Evolutionary conservation across 1,139 yeast genomes (phyloP).

Genomic region (Debaryomyces subglobosus): DNA sequence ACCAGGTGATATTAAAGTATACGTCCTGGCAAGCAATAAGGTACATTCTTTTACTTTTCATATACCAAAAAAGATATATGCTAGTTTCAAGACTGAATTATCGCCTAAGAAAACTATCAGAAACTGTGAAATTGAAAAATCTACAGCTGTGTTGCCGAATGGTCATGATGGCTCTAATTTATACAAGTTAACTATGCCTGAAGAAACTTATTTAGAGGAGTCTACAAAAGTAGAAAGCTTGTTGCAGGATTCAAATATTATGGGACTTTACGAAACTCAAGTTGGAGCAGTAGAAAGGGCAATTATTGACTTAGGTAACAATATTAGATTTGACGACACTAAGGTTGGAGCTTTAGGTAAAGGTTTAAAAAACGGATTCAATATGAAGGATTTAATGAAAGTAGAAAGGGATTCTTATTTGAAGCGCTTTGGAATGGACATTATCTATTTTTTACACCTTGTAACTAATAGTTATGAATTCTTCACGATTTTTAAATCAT

Average conservation of each 20-base stretch:
- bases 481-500: constrained; percentile 66
- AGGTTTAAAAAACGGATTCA: constrained; percentile 86
- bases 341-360: constrained; percentile 82
- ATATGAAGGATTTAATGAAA: constrained; percentile 56
- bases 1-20: constrained; percentile 79
- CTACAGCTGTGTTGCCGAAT: constrained; percentile 67
- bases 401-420: constrained; percentile 55
- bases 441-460: constrained; percentile 71
- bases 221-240: constrained; percentile 60
- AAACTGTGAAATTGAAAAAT: constrained; percentile 61
- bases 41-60: constrained; percentile 74
- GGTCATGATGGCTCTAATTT: constrained; percentile 62
- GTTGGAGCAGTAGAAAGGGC: constrained; percentile 72
- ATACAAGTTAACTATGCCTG: constrained; percentile 71
- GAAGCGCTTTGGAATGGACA: constrained; percentile 56
- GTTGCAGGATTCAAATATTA: constrained; percentile 62
- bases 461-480: constrained; percentile 79
- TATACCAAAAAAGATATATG: constrained; percentile 72
- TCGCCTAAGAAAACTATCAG: constrained; percentile 50
- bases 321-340: constrained; percentile 68
- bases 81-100: constrained; percentile 60
- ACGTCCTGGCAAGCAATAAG: constrained; percentile 67
- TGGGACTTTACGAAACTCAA: constrained; percentile 79
- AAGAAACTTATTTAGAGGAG: constrained; percentile 60
- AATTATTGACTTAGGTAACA: constrained; percentile 74